Conservation (phyloP, 495 filamentous ascomycete species). For the Oidiodendron maius region DNA sequence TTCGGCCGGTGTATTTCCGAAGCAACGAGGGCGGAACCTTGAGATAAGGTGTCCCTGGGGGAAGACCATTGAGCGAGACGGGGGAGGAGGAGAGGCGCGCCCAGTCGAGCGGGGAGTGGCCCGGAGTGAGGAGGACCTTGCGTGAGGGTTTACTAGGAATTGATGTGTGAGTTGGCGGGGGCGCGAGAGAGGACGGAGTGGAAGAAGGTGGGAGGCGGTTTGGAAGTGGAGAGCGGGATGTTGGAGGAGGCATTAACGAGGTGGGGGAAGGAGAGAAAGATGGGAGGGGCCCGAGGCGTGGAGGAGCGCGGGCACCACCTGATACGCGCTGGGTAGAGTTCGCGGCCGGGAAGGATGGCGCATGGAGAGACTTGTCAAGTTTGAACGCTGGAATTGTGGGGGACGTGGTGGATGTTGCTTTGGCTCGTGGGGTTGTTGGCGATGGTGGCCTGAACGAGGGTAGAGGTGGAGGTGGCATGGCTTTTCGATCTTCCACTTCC, state of each 20-base stretch:
- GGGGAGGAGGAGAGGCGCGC: slow-evolving; percentile 62
- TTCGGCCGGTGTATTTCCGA: slow-evolving; percentile 66
- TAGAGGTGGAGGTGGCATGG: slow-evolving; percentile 24
- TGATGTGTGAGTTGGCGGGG: slow-evolving; percentile 37
- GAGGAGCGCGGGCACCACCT: slow-evolving; percentile 16
- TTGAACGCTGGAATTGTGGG: slow-evolving; percentile 14
- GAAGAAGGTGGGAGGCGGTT: slow-evolving; percentile 23
- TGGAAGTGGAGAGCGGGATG: slow-evolving; percentile 23
- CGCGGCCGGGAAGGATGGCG: slow-evolving; percentile 31
- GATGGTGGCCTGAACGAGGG: background rate
- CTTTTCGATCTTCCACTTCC: slow-evolving; percentile 27
- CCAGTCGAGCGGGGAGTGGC: slow-evolving; percentile 94
- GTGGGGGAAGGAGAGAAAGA: slow-evolving; percentile 9
- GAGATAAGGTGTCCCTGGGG: slow-evolving; percentile 36
- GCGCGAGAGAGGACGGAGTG: slow-evolving; percentile 30
- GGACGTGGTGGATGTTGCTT: background rate
- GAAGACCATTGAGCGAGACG: slow-evolving; percentile 58
- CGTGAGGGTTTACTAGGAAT: slow-evolving; percentile 38
- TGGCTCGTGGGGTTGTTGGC: slow-evolving; percentile 6
- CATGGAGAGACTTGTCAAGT: background rate
- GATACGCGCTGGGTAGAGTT: slow-evolving; percentile 35
- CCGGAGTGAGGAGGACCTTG: slow-evolving; percentile 73
- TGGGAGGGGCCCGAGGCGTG: slow-evolving; percentile 14
- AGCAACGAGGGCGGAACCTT: slow-evolving; percentile 75
- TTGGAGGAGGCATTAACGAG: slow-evolving; percentile 17